These are phyloP conservation scores for Hypomontagnella monticulosa DNA, from an alignment of 495 filamentous ascomycete genomes.

Conservation along the genomic window DNA sequence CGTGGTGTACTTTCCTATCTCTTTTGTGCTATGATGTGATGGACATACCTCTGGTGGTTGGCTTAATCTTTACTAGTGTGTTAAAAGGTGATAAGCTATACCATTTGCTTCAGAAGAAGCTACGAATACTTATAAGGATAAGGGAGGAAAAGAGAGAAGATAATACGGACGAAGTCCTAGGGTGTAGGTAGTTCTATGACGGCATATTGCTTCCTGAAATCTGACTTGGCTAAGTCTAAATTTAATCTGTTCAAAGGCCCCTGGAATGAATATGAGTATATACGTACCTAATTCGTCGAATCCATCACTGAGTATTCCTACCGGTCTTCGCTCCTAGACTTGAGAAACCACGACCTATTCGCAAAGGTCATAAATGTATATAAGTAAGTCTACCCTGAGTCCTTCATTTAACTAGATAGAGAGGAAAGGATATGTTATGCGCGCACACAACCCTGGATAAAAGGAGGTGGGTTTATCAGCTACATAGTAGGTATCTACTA, in stretches of 20 bases:
- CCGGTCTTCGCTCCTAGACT: too few species aligned
- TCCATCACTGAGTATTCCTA: too few species aligned
- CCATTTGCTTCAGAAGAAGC: constrained; percentile 19
- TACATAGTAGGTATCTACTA: too few species aligned
- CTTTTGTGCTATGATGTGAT: constrained; percentile 8
- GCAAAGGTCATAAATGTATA: too few species aligned
- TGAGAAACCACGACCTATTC: too few species aligned
- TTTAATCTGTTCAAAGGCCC: neutral
- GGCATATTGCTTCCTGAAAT: constrained; percentile 16
- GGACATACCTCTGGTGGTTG: constrained; percentile 13
- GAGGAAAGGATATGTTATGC: too few species aligned
- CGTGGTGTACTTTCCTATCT: constrained; percentile 10
- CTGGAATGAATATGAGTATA: neutral
- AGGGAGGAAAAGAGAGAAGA: neutral
- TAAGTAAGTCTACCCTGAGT: too few species aligned
- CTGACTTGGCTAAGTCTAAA: neutral
- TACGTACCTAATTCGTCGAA: constrained; percentile 3
- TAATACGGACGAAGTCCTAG: neutral
- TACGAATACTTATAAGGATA: constrained; percentile 9
- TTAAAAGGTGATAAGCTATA: constrained; percentile 1
- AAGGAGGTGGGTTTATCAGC: too few species aligned
- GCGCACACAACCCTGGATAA: too few species aligned
- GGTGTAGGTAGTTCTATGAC: constrained; percentile 24
- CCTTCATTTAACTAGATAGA: too few species aligned
- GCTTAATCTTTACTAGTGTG: constrained; percentile 27